Percentiles rank a stretch among this genome's conserved stretches.
Conservation (phyloP, 805 yeast genomes). For the Saccharomycopsis sp. region DNA sequence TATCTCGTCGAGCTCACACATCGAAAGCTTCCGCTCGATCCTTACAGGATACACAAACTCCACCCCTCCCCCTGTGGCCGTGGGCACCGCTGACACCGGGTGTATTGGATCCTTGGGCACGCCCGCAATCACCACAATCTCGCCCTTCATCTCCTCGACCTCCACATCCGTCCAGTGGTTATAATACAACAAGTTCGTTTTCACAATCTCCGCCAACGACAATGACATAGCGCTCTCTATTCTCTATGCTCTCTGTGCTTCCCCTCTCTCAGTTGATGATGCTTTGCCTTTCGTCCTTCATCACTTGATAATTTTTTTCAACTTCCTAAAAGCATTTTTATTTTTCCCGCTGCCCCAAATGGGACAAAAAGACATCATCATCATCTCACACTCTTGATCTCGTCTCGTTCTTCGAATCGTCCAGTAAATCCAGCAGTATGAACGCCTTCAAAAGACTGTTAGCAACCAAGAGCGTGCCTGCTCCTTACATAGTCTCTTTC, state of each 20-base stretch:
- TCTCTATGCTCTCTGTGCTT: not conserved
- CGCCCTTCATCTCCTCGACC: not conserved
- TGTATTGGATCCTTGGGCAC: conserved; percentile 12
- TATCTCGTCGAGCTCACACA: conserved; percentile 1
- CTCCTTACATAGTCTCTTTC: conserved; percentile 47
- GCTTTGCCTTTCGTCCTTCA: not conserved
- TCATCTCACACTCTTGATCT: not conserved
- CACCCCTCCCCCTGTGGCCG: not conserved
- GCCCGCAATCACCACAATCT: not conserved
- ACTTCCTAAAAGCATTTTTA: not conserved
- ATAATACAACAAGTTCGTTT: conserved; percentile 6
- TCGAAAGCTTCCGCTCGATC: conserved; percentile 1
- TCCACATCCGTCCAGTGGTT: conserved; percentile 1
- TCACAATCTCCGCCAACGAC: conserved; percentile 2
- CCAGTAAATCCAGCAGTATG: too few species aligned
- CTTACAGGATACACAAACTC: conserved; percentile 9
- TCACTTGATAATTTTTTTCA: not conserved
- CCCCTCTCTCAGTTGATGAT: not conserved
- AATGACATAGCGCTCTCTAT: not conserved
- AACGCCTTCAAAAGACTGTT: not conserved
- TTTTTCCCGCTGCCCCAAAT: not conserved
- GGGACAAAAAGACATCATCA: not conserved
- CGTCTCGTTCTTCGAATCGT: too few species aligned
- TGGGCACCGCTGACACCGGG: conserved; percentile 1
- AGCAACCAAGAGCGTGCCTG: not conserved